A percentile compares a stretch with the other conserved stretches of the same genome.
Conservation (phyloP, 2,329 filamentous ascomycete species). For the Fusarium transvaalense region DNA sequence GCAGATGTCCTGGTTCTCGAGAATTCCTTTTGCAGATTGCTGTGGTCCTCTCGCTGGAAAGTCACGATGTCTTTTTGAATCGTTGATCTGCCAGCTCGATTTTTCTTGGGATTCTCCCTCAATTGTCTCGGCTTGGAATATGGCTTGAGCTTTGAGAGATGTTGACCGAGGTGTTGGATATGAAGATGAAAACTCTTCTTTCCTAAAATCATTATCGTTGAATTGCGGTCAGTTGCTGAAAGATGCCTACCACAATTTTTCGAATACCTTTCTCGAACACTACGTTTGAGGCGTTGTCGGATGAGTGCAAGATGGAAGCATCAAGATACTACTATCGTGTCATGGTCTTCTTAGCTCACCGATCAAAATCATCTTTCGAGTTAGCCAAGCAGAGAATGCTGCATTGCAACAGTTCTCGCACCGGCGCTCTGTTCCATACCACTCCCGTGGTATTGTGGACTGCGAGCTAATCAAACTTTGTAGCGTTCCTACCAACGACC, state of each 20-base stretch:
- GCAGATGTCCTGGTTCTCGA: conserved; percentile 63
- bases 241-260: conserved; percentile 43
- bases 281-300: conserved; percentile 78
- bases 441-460: conserved; percentile 67
- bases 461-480: conserved; percentile 83
- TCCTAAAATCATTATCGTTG: conserved; percentile 79
- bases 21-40: conserved; percentile 73
- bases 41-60: conserved; percentile 86
- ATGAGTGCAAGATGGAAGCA: conserved; percentile 65
- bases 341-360: conserved; percentile 66
- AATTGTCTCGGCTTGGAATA: conserved; percentile 60
- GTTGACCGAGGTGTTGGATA: conserved; percentile 80
- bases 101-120: conserved; percentile 74
- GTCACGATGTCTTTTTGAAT: conserved; percentile 47
- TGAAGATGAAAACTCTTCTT: conserved; percentile 77
- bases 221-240: conserved; percentile 45
- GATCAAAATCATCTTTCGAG: conserved; percentile 85
- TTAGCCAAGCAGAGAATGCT: conserved; percentile 92
- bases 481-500: conserved; percentile 87
- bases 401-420: conserved; percentile 92
- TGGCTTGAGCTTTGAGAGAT: conserved; percentile 68
- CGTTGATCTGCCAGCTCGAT: conserved; percentile 79
- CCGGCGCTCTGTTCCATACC: conserved; percentile 79
- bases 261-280: conserved; percentile 57
- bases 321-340: conserved; percentile 3